Percentiles rank a stretch among this genome's conserved stretches.
These are phyloP conservation scores for Plectranthus barbatus DNA, from an alignment of 257 asterid species.

Conservation along the genomic window DNA sequence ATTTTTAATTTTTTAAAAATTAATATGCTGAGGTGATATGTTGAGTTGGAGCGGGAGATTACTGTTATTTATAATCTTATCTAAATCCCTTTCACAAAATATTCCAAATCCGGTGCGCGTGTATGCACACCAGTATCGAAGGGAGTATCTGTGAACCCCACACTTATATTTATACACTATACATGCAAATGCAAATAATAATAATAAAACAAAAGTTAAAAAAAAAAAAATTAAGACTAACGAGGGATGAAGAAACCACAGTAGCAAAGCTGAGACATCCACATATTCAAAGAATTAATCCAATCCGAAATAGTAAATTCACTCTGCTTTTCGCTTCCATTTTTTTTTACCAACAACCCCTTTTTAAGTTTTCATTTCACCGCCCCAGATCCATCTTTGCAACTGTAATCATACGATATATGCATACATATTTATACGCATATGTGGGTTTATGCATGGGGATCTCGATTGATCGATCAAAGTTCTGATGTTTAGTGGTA, in stretches of 20 bases:
- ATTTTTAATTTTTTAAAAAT: too few relatives aligned
- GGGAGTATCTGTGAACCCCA: slow-evolving; percentile 2
- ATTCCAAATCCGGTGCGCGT: slow-evolving; percentile 29
- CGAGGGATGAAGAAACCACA: background rate
- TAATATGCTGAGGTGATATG: too few relatives aligned
- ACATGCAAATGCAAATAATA: too few relatives aligned
- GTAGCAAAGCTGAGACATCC: slow-evolving; percentile 16
- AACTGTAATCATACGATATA: background rate
- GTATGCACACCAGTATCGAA: slow-evolving; percentile 19
- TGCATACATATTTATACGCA: background rate
- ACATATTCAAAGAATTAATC: slow-evolving; percentile 7
- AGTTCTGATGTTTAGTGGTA: background rate
- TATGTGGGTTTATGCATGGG: slow-evolving; percentile 12
- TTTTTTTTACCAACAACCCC: slow-evolving; percentile 36
- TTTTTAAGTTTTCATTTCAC: slow-evolving; percentile 23
- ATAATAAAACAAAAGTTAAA: background rate
- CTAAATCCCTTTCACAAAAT: slow-evolving; percentile 26
- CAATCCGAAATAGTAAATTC: slow-evolving; percentile 18
- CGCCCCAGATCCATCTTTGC: slow-evolving; percentile 32
- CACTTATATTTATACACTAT: slow-evolving; percentile 5
- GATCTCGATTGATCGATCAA: slow-evolving; percentile 10
- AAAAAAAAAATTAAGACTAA: background rate
- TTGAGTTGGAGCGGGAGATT: too few relatives aligned
- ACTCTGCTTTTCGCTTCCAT: slow-evolving; percentile 18
- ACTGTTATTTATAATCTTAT: too few relatives aligned